Conservation (phyloP, 768 basidiomycete genomes). For the Boletus insuetus region DNA sequence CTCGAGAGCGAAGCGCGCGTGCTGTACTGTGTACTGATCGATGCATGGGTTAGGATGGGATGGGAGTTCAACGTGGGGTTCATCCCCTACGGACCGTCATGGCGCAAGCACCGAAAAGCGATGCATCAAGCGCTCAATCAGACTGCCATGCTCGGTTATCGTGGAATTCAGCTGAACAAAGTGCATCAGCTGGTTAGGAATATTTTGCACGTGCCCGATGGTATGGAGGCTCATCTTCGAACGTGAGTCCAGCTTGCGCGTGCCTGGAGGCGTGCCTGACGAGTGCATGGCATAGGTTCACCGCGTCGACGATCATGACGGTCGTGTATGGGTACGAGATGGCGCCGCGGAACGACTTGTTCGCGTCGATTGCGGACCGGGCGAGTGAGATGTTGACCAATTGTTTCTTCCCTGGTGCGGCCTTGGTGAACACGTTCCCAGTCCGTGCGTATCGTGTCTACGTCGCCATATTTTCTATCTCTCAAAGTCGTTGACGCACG, state of each 20-base stretch:
- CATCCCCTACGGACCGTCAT: conserved; percentile 35
- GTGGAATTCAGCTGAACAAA: conserved; percentile 31
- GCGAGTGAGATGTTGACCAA: conserved; percentile 30
- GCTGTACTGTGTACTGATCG: neutral
- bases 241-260: conserved; percentile 7
- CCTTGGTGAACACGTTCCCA: conserved; percentile 32
- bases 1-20: too few relatives aligned
- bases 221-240: conserved; percentile 25
- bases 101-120: conserved; percentile 38
- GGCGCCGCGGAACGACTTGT: conserved; percentile 27
- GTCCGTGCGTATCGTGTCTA: conserved; percentile 13
- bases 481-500: neutral
- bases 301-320: conserved; percentile 31
- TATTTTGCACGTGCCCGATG: conserved; percentile 27
- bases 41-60: conserved; percentile 24
- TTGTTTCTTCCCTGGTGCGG: conserved; percentile 30
- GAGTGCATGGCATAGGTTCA: conserved; percentile 14
- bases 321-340: conserved; percentile 37
- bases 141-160: conserved; percentile 29
- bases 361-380: conserved; percentile 30
- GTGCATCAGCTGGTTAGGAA: conserved; percentile 31
- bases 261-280: neutral
- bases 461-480: too few relatives aligned
- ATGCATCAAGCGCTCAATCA: conserved; percentile 37
- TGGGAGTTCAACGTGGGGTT: conserved; percentile 39